Conservation (phyloP, 2,329 filamentous ascomycete species). For the Chaetomium globosum region DNA sequence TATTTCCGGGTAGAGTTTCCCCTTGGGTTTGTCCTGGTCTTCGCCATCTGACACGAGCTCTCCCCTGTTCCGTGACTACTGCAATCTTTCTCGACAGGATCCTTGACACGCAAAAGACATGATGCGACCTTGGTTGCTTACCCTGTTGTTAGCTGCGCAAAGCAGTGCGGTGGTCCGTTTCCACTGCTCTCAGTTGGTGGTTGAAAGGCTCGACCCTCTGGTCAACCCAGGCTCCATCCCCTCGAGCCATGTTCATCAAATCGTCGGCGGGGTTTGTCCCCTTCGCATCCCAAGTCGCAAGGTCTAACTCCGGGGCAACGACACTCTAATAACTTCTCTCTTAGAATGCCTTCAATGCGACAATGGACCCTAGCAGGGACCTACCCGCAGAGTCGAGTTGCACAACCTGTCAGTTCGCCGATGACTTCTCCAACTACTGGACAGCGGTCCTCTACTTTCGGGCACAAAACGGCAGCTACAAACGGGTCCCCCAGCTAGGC, state of each 20-base stretch:
- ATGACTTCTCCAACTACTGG: slow-evolving; percentile 15
- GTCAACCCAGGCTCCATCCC: slow-evolving; percentile 7
- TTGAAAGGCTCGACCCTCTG: slow-evolving; percentile 3
- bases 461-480: slow-evolving; percentile 13
- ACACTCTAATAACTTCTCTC: not conserved
- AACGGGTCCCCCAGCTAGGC: not conserved
- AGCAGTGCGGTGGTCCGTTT: slow-evolving; percentile 1
- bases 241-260: slow-evolving; percentile 13
- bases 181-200: slow-evolving; percentile 3
- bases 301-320: not conserved
- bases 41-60: not conserved
- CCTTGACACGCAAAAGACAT: not conserved
- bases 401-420: slow-evolving; percentile 10
- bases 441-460: slow-evolving; percentile 6
- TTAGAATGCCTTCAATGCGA: slow-evolving; percentile 8
- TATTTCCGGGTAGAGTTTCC: not conserved
- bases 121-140: not conserved
- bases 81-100: not conserved
- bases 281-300: not conserved
- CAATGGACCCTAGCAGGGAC: not conserved
- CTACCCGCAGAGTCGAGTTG: slow-evolving; percentile 14
- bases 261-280: slow-evolving; percentile 6
- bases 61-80: not conserved
- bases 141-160: not conserved
- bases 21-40: not conserved